Evolutionary conservation across 148 eudicot genomes (phyloP).

Genomic region (Rhododendron griersonianum): DNA sequence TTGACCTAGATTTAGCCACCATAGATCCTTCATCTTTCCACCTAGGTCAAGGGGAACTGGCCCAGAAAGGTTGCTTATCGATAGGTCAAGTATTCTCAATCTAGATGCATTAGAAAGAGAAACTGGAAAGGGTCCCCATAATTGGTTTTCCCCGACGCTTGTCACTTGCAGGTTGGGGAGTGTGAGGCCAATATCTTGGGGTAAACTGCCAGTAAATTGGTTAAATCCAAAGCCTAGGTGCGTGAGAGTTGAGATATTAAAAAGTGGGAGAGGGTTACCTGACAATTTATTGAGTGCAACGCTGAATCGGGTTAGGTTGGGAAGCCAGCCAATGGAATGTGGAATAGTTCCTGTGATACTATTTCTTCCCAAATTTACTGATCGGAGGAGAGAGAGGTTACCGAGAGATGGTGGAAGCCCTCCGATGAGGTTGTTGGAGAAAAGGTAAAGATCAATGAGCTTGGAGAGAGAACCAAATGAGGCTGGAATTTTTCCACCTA

Average conservation of each 20-base stretch:
- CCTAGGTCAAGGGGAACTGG: not conserved
- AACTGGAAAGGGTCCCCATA: not conserved
- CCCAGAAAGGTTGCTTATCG: not conserved
- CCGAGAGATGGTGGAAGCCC: not conserved
- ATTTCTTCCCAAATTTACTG: rapidly evolving
- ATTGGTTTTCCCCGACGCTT: not conserved
- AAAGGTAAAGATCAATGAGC: not conserved
- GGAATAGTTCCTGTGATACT: not conserved
- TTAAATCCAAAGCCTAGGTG: not conserved
- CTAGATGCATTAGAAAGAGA: not conserved
- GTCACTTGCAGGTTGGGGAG: not conserved
- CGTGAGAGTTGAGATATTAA: not conserved
- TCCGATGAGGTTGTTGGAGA: not conserved
- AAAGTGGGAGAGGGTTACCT: not conserved
- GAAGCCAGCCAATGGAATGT: no score
- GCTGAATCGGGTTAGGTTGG: rapidly evolving
- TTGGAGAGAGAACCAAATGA: not conserved
- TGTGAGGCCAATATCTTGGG: not conserved
- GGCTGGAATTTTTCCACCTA: not conserved
- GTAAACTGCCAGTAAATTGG: not conserved
- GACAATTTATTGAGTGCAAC: not conserved
- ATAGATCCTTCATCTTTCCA: not conserved
- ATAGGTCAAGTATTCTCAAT: not conserved
- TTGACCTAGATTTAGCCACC: not conserved
- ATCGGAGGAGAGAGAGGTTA: not conserved